A percentile compares a stretch with the other conserved stretches of the same genome.
Conservation (phyloP, 2,329 filamentous ascomycete genomes). For the Colletotrichum tamarilloi region DNA sequence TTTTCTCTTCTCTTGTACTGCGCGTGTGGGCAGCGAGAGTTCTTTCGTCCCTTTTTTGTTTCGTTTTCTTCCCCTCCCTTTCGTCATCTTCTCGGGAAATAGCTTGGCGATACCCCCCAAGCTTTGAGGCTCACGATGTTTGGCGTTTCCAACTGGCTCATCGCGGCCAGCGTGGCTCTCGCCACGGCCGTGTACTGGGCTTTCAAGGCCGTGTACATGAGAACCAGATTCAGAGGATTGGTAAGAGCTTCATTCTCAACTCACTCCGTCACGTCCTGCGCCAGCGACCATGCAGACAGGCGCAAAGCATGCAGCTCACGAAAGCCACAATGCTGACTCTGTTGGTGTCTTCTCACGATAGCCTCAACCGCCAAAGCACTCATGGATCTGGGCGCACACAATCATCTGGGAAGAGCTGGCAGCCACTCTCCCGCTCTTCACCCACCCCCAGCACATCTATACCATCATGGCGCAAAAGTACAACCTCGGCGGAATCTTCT, state of each 20-base stretch:
- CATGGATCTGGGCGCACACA: conserved; percentile 39
- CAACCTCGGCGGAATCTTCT: conserved; percentile 44
- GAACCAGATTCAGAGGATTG: conserved; percentile 23
- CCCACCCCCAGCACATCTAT: conserved; percentile 39
- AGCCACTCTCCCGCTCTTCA: conserved; percentile 37
- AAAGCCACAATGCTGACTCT: neutral
- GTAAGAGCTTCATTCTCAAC: neutral
- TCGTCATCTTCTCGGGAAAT: neutral
- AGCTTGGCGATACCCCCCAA: neutral
- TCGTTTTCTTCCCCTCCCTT: neutral
- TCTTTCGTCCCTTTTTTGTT: neutral
- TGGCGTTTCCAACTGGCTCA: conserved; percentile 28
- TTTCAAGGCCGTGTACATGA: conserved; percentile 27
- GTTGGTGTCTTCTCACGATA: neutral
- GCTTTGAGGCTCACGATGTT: conserved; percentile 11
- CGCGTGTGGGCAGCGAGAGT: neutral
- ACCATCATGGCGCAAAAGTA: conserved; percentile 40
- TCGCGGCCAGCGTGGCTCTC: conserved; percentile 24
- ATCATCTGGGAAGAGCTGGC: conserved; percentile 35
- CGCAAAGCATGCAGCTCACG: neutral
- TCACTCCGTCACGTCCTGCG: neutral
- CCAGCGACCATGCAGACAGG: neutral
- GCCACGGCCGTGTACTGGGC: conserved; percentile 29
- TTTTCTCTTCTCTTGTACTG: neutral
- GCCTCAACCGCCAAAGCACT: conserved; percentile 36